A percentile compares a stretch with the other conserved stretches of the same genome.
Conservation (phyloP, 2,329 filamentous ascomycete genomes). For the Sclerotiophoma versabilis region DNA sequence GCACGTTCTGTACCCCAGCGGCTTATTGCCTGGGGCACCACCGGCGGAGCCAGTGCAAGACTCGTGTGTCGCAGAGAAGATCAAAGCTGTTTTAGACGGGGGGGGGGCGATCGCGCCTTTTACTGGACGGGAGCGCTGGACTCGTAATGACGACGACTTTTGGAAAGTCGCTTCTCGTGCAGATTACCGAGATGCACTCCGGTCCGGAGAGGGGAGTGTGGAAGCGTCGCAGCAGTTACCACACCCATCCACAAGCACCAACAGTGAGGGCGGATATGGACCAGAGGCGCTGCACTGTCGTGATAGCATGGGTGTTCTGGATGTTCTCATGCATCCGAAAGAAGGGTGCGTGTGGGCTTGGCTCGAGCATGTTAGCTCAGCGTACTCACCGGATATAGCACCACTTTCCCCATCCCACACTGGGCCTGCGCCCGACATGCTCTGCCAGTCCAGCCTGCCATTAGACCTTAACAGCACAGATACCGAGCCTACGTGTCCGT, state of each 20-base stretch:
- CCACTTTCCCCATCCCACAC: neutral
- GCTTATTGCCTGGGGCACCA: conserved; percentile 29
- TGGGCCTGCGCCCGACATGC: no score
- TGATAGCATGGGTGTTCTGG: neutral
- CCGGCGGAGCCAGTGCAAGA: conserved; percentile 18
- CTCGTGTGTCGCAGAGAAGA: conserved; percentile 32
- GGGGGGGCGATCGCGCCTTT: conserved; percentile 19
- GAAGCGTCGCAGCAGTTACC: neutral
- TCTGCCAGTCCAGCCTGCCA: neutral
- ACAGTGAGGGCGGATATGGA: neutral
- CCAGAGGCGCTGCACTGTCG: neutral
- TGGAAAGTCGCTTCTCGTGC: conserved; percentile 27
- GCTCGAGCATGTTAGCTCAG: neutral
- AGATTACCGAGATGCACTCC: neutral
- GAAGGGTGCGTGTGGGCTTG: neutral
- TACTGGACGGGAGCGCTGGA: conserved; percentile 36
- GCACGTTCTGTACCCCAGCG: conserved; percentile 26
- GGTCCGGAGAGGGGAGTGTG: neutral
- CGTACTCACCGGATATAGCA: neutral
- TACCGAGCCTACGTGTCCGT: neutral
- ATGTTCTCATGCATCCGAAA: neutral
- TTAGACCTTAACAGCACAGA: neutral
- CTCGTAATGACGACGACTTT: conserved; percentile 30
- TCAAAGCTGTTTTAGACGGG: conserved; percentile 13
- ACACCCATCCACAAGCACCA: neutral